Evolutionary conservation across 2,329 filamentous ascomycete species (phyloP), one percentile per base, ranked within the genome.

Genomic region (Xylariales sp.): DNA sequence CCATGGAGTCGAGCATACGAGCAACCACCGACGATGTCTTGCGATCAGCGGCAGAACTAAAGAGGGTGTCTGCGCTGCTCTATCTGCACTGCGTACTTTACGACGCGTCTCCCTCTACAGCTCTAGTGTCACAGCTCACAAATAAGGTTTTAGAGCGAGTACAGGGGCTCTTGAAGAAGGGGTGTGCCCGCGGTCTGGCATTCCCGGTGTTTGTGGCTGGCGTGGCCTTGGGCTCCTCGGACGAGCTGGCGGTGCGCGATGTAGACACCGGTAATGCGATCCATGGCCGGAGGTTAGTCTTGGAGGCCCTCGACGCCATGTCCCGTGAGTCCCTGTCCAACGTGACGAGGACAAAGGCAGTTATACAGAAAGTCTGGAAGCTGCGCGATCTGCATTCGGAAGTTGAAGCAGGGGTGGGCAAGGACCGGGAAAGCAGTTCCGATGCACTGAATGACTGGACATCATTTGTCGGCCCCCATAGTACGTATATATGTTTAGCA

Each of bases 361-460:
- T 72, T 4, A 68, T 72, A 36, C 56, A 62, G 8, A 69, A 66
- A 30, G 59, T 72, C 10, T 72, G 69, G 69, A 61, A 63, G 39
- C 60, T 60, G 29, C 57, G 69, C 16, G 67, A 72, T 16, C 32
- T 57, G 29, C 29, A 47, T 11, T 29, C 46, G 3, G 27, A 45
- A 4, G 34, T 42, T 3, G 46, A 43, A 3, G 7, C 37, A 0
- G 16, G 28, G 5, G 6, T 19, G 10, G 10, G 11, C 5, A 11
- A 21, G 27, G 5, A 10, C 21, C 11, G n/a, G 15, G 23, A 37
- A 5, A 7, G 18, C 0, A 21, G 16, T 12, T n/a, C 16, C 14
- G 19, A 33, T 18, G 12, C 7, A 2, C n/a, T n/a, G n/a, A 56
- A 54, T 14, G 54, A 57, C 19, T 56, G 54, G 54, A 45, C 42